These are phyloP conservation scores for Heterobasidion annosum DNA, from an alignment of 1,284 basidiomycete species.

Conservation along the genomic window DNA sequence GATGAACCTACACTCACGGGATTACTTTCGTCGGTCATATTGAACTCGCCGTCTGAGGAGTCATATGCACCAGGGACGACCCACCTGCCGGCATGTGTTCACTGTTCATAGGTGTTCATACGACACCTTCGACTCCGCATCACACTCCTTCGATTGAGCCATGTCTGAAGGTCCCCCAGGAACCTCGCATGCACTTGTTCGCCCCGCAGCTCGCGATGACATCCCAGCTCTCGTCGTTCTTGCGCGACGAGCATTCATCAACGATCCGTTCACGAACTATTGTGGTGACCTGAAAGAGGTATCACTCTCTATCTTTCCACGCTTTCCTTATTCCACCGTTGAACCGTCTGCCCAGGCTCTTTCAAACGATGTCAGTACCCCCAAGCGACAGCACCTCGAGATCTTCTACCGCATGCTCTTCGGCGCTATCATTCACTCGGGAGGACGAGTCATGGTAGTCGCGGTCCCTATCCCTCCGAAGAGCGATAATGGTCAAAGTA, in stretches of 20 bases:
- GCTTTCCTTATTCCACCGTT: background rate
- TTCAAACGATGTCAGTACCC: background rate
- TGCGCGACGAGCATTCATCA: constrained; percentile 2
- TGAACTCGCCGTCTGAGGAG: too few relatives aligned
- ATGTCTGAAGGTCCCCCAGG: too few relatives aligned
- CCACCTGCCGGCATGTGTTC: too few relatives aligned
- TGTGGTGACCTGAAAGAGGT: background rate
- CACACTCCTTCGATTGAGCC: too few relatives aligned
- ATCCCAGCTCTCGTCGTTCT: too few relatives aligned
- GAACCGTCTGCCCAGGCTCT: background rate
- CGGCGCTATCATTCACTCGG: background rate
- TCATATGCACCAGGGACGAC: too few relatives aligned
- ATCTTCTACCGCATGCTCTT: background rate
- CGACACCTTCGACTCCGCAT: too few relatives aligned
- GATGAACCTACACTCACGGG: too few relatives aligned
- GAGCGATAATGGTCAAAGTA: background rate
- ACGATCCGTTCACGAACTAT: background rate
- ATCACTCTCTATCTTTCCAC: background rate
- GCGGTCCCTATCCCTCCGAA: background rate
- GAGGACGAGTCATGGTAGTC: background rate
- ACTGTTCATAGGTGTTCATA: too few relatives aligned
- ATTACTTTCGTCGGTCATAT: too few relatives aligned
- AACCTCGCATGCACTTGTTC: too few relatives aligned
- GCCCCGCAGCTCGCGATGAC: too few relatives aligned
- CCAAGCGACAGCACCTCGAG: background rate